Evolutionary conservation across 2,329 filamentous ascomycete genomes (phyloP), one percentile per base, ranked within the genome.

Genomic region (Akanthomyces lecanii): DNA sequence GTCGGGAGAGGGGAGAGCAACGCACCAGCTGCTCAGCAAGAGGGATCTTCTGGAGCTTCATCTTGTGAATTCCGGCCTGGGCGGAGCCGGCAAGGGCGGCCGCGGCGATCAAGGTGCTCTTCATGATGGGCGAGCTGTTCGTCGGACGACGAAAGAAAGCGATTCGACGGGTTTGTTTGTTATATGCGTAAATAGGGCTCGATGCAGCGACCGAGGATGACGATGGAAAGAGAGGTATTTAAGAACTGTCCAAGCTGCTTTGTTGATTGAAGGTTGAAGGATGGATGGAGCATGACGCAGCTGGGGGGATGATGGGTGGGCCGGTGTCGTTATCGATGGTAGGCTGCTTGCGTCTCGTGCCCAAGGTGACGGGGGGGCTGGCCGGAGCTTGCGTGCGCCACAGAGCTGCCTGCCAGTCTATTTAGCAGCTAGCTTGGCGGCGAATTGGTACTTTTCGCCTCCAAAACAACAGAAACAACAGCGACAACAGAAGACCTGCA

Each of bases 31-130:
- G 95, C 77, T 98, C 91, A 56, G 88, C 85, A 64, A 99, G 82
- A 69, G 95, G 89, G 66, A 98, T 82, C 89, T 99, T 99, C 85
- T 97, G 90, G 73, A 99, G 89, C 85, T 96, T 95, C 85, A 97
- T 89, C 85, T 92, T 96, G 87, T 98, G 92, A 69, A 97, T 84
- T 72, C 88, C 92, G 71, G 92, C 94, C 75, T 90, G 85, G 75
- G 90, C 90, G 75, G 89, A 87, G 82, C 90, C 90, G 73, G 93
- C 84, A 83, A 96, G 86, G 81, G 88, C 87, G 81, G 88, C 87
- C 79, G 91, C 89, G 76, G 92, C 82, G 74, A 97, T 78, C 73
- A 92, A 81, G 79, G 88, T 82, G 78, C 87, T 87, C 89, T 96
- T 97, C 94, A 97, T 98, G 77, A 69, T 82, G 79, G 77, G 51